Conservation (phyloP, 2,329 filamentous ascomycete species). For the Dactylellina sp. region DNA sequence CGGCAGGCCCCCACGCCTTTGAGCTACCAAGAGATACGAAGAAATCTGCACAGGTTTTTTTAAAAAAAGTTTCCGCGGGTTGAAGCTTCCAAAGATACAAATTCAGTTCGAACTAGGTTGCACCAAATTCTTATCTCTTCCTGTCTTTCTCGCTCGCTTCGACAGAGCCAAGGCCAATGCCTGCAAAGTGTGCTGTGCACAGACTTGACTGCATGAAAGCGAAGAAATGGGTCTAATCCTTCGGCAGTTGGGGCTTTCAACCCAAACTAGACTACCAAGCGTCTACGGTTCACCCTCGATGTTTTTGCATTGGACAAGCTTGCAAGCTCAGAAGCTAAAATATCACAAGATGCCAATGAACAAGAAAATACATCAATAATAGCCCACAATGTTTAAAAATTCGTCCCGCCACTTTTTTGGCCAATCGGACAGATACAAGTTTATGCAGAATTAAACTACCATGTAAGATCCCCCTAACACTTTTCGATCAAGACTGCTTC, state of each 20-base stretch:
- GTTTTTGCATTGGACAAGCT: not conserved
- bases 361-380: too few relatives aligned
- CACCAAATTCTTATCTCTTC: not conserved
- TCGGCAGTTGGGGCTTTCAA: not conserved
- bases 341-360: too few relatives aligned
- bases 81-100: too few relatives aligned
- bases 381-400: too few relatives aligned
- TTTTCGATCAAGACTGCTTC: too few relatives aligned
- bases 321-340: not conserved
- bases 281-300: not conserved
- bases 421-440: too few relatives aligned
- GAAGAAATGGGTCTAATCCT: not conserved
- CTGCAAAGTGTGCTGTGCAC: not conserved
- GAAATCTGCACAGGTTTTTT: too few relatives aligned
- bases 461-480: not conserved
- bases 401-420: too few relatives aligned
- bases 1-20: too few relatives aligned
- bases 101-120: not conserved
- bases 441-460: not conserved
- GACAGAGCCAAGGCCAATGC: not conserved
- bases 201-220: slow-evolving; percentile 2
- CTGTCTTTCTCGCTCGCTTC: not conserved
- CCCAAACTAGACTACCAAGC: not conserved
- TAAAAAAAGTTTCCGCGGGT: too few relatives aligned
- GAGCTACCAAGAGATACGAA: not conserved